Conservation (phyloP, 805 yeast genomes). For the Candida sanyiensis region DNA sequence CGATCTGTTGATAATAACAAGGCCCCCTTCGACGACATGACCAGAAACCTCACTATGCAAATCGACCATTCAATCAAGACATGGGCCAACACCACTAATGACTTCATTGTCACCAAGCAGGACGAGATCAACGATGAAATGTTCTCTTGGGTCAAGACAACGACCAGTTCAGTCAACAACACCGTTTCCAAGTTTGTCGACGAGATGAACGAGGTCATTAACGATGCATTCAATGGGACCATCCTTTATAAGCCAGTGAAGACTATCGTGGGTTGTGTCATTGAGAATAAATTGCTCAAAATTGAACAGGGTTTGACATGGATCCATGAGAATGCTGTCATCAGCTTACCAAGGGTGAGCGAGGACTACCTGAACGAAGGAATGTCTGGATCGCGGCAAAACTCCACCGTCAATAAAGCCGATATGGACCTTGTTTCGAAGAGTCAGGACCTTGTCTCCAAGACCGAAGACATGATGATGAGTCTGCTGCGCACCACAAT, state of each 20-base stretch:
- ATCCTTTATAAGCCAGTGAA: conserved; percentile 57
- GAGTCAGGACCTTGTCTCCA: conserved; percentile 12
- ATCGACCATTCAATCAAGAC: conserved; percentile 30
- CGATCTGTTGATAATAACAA: conserved; percentile 11
- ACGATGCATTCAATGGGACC: conserved; percentile 60
- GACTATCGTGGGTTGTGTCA: conserved; percentile 69
- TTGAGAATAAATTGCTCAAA: conserved; percentile 64
- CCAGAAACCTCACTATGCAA: conserved; percentile 9
- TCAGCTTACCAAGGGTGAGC: conserved; percentile 50
- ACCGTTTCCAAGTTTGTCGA: conserved; percentile 54
- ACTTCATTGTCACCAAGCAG: conserved; percentile 44
- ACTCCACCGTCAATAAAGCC: conserved; percentile 6
- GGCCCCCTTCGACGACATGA: conserved; percentile 16
- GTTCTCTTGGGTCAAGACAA: conserved; percentile 57
- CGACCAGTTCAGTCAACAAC: conserved; percentile 52
- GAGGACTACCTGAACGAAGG: conserved; percentile 26
- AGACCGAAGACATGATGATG: conserved; percentile 24
- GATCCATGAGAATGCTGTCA: conserved; percentile 59
- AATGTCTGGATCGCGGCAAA: conserved; percentile 8
- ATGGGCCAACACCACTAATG: conserved; percentile 58
- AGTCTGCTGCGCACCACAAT: conserved; percentile 27
- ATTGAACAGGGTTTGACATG: conserved; percentile 73
- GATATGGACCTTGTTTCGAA: conserved; percentile 4
- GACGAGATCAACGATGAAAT: conserved; percentile 51
- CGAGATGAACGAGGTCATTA: conserved; percentile 54